Evolutionary conservation across 495 filamentous ascomycete species (phyloP), one percentile per base, ranked within the genome.

Genomic region (Podospora australis): DNA sequence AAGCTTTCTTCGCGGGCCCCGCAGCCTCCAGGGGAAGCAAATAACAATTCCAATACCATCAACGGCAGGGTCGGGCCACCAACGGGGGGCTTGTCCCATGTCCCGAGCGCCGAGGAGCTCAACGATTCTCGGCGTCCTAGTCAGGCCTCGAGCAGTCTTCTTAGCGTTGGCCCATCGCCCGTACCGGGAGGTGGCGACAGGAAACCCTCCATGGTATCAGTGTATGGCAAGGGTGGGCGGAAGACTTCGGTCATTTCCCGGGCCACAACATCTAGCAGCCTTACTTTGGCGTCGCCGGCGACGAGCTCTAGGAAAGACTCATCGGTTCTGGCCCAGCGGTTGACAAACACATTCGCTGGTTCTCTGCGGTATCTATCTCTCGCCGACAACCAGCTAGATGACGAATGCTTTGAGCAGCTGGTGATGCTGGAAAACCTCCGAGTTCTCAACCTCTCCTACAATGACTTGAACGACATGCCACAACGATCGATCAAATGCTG

Each of bases 401-500:
- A 97, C 57, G 92, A 97, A 50, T 83, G 92, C 2, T 96, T 96
- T 57, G 88, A 95, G 52, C 87, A 96, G 59, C 72, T 97, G 24
- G 83, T 79, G 0, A 73, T 88, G 20, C 79, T 99, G 10, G 75
- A 82, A 1, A 94, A 96, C 60, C 67, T 99, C 41, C 82, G 92
- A 11, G 74, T 95, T 34, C 73, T 99, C 39, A 99, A 99, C 54
- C 71, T 99, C 16, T 95, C 90, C 0, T 96, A 96, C 64, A 99
- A 99, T 56, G 83, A 88, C 44, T 70, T 99, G 34, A 90, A 83
- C 52, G 92, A 99, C 54, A 81, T 99, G 64, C 92, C 92, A 1
- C 81, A 87, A 34, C 81, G 91, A 21, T 84, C 90, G 3, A 79
- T 99, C 46, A 84, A 82, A 55, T 79, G 87, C 55, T 95, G 91